Base-by-base conservation (phyloP, 1,139 yeast genomes). In the Suhomyces bokatorum region DNA sequence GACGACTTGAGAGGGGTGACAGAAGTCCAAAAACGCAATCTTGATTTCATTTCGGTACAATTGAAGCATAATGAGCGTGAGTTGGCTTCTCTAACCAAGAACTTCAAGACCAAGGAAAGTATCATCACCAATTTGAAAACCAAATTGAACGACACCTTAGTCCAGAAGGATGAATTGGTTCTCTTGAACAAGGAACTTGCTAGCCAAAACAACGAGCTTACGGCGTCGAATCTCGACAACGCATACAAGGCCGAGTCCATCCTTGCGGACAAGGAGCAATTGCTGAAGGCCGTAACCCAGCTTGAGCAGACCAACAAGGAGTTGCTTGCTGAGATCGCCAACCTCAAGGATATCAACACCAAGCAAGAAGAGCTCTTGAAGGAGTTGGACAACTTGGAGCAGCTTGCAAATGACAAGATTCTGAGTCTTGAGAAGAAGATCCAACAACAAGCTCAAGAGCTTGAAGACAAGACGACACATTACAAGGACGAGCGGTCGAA, bases 11-110 rank as follows among this genome's bases (percentile, higher is more conserved):
- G 37, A 53, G 52, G 60, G 11, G 34, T 44, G 12, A 53, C 48
- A 27, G 63, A 64, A 32, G 60, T 54, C 36, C 51, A 62, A 33
- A 36, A 44, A 3, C 57, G 61, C 24, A 60, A 57, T 42, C 64
- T 66, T 45, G 67, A 66, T 33, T 48, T 66, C 4, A 54, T 67
- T 20, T 50, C 54, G 6, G 57, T 66, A 16, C 71, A 67, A 51
- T 53, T 69, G 37, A 58, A 59, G 35, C 66, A 61, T 42, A 58
- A 60, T 44, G 69, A 66, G 32, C 51, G 66, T 16, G 73, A 69
- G 42, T 53, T 66, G 30, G 67, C 68, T 2, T 61, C 66, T 2
- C 48, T 64, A 13, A 59, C 61, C 6, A 67, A 67, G 48, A 60
- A 54, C 31, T 54, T 58, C 37, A 65, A 59, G 42, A 50, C 59